phyloP scores from a whole-genome alignment of 306 rosid species.

The Sphenostylis stenocarpa region DNA sequence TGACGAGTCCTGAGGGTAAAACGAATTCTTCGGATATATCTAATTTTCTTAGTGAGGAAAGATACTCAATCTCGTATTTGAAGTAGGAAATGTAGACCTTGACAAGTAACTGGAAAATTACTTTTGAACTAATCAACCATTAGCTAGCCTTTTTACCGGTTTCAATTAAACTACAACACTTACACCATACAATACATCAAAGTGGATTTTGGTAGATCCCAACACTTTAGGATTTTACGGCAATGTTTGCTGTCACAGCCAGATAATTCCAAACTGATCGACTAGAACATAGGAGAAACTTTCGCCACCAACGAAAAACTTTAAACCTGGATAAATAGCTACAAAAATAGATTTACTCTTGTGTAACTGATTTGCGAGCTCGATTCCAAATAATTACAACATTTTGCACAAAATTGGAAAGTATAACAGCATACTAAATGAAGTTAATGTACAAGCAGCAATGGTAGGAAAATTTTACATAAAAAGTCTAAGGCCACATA shows the following conservation, averaged over 20 bases:
- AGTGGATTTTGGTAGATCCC: neutral
- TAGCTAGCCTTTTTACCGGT: too few species aligned
- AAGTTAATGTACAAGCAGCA: conserved; percentile 35
- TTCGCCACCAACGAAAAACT: neutral
- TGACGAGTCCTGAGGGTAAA: too few species aligned
- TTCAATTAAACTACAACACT: too few species aligned
- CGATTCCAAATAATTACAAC: conserved; percentile 35
- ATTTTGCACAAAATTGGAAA: conserved; percentile 37
- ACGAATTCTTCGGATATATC: too few species aligned
- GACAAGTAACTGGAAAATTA: too few species aligned
- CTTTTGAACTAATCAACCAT: too few species aligned
- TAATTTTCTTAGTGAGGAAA: too few species aligned
- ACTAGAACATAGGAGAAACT: neutral
- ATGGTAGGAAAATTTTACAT: conserved; percentile 24
- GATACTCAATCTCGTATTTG: too few species aligned
- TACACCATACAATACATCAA: too few species aligned
- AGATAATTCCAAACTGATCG: neutral
- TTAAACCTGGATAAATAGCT: neutral
- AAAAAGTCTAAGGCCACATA: neutral
- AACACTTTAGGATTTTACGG: neutral
- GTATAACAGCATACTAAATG: neutral
- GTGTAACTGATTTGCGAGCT: neutral
- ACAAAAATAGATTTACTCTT: neutral
- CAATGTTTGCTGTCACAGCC: neutral
- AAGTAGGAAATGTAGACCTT: too few species aligned